Conservation (phyloP, 139 green algal genomes). For the Nannochloris sp. region DNA sequence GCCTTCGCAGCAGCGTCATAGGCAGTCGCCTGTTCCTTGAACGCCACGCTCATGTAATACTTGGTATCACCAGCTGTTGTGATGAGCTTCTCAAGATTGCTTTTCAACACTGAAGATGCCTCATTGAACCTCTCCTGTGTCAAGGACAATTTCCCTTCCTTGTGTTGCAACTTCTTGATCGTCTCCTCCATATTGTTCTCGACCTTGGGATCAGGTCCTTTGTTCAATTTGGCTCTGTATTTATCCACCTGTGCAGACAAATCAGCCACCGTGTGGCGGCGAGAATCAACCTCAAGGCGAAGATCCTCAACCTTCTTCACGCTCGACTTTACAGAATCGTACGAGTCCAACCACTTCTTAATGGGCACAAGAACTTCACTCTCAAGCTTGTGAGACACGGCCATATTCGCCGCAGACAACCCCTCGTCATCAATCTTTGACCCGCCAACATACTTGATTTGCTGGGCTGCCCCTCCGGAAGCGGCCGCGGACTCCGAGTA, state of each 20-base stretch:
- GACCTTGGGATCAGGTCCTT: slow-evolving; percentile 21
- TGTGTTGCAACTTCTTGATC: slow-evolving; percentile 45
- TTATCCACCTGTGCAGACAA: slow-evolving; percentile 6
- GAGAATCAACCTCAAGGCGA: slow-evolving; percentile 6
- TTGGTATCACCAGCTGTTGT: slow-evolving; percentile 9
- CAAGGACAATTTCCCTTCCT: slow-evolving; percentile 56
- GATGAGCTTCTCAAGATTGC: slow-evolving; percentile 23
- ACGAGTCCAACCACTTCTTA: slow-evolving; percentile 10
- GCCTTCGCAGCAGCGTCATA: slow-evolving; percentile 1
- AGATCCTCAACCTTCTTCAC: slow-evolving; percentile 7
- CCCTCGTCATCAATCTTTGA: slow-evolving; percentile 1
- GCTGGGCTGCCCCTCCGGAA: background rate
- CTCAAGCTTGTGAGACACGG: background rate
- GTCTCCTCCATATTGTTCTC: slow-evolving; percentile 47
- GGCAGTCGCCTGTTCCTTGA: slow-evolving; percentile 6
- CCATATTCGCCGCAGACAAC: background rate
- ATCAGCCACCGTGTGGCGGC: background rate
- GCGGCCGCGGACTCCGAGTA: slow-evolving; percentile 4
- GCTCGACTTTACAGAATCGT: background rate
- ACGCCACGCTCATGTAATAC: slow-evolving; percentile 13
- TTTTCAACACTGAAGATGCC: slow-evolving; percentile 37
- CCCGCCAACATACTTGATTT: background rate
- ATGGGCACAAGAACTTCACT: slow-evolving; percentile 8
- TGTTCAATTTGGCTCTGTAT: slow-evolving; percentile 13
- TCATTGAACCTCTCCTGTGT: slow-evolving; percentile 25